Evolutionary conservation across 148 eudicot species (phyloP), one percentile per base, ranked within the genome.

Genomic region (Diospyros kaki): DNA sequence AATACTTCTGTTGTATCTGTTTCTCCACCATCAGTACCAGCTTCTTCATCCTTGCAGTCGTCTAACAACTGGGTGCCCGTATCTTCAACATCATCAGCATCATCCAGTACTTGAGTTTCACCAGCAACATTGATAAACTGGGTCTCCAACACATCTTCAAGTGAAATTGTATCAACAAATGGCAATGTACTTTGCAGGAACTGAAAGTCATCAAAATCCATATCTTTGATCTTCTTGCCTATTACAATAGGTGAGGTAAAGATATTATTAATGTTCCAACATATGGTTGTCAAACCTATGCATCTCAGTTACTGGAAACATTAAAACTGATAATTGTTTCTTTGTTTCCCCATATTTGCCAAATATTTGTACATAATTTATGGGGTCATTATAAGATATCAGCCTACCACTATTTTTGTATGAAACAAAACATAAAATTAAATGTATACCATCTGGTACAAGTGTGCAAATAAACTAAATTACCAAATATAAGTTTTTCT

Each of bases 131-230:
- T 77, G 84, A 81, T 38, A 51, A 76, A 53, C 72, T 83, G 85
- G 44, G 87, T 85, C 78, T 85, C 85, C 66, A 77, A 82, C 45
- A 53, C 81, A 60, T 82, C 83, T 66, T 69, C 83, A n/a, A 54
- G 44, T 44, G 75, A 73, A 79, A 69, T 66, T 17, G 75, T 54
- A 64, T 82, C 86, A 52, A 48, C 80, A 67, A 67, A 71, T 17
- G 82, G 79, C 62, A 76, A 67, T 18, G 75, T 77, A 68, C 58
- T 54, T 48, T 67, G 75, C 4, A 68, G 18, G 64, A 65, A 45
- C 0, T 15, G 63, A 9, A 63, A 63, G 42, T 68, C 76, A 66
- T 84, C 81, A 51, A 56, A 76, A 50, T 69, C 61, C 11, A 78
- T 71, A 15, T 46, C 67, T 71, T 81, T 38, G 39, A 68, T 28